phyloP scores from a whole-genome alignment of 202 grass and related monocot genomes.

The Eragrostis tef region DNA sequence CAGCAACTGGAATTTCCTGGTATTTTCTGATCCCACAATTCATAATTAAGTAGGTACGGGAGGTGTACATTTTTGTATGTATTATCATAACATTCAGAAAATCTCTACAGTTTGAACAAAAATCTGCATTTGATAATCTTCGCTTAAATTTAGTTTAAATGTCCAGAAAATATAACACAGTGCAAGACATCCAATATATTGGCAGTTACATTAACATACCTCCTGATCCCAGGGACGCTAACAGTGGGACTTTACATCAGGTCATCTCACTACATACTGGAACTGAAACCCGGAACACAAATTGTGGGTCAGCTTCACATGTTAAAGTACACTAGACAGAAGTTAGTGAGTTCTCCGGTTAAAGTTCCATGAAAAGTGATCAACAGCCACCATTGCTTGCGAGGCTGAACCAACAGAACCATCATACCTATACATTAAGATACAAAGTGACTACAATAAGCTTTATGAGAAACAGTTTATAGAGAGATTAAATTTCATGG shows the following conservation, averaged over 20 bases:
- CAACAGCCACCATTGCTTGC: conserved; percentile 75
- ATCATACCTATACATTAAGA: conserved; percentile 68
- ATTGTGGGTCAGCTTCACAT: not conserved
- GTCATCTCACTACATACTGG: conserved; percentile 19
- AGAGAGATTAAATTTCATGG: not conserved
- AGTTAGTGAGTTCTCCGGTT: conserved; percentile 66
- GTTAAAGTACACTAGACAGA: conserved; percentile 11
- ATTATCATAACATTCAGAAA: conserved; percentile 2
- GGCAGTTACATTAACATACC: conserved; percentile 9
- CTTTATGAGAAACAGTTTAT: not conserved
- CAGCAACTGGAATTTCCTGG: not conserved
- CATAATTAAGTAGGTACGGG: not conserved
- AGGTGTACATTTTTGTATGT: not conserved
- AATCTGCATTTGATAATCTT: not conserved
- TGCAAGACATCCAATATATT: not conserved
- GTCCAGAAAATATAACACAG: not conserved
- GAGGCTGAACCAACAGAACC: conserved; percentile 80
- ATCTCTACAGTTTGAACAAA: not conserved
- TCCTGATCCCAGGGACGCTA: not conserved
- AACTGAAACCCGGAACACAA: conserved; percentile 21
- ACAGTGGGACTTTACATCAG: conserved; percentile 2
- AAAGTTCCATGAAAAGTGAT: conserved; percentile 80
- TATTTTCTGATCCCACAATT: not conserved
- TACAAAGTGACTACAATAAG: conserved; percentile 1
- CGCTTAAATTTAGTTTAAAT: conserved; percentile 3